phyloP scores from a whole-genome alignment of 2,329 filamentous ascomycete genomes.

The Dactylellina drechsleri region DNA sequence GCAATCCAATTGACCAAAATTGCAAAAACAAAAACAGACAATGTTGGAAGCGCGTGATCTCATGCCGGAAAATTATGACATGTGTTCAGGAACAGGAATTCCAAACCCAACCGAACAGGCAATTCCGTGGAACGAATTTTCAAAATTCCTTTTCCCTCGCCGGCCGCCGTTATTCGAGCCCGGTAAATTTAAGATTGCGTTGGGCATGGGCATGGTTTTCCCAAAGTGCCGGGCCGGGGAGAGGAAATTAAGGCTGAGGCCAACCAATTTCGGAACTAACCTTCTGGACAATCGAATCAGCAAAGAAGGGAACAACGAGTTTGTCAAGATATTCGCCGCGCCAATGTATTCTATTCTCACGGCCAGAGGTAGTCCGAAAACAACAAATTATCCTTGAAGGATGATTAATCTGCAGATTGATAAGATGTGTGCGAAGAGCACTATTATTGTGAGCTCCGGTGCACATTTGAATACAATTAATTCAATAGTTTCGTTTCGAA shows the following conservation, averaged over 20 bases:
- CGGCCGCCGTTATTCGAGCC: constrained; percentile 23
- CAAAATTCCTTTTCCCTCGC: constrained; percentile 25
- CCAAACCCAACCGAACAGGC: constrained; percentile 28
- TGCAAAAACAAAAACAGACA: background rate
- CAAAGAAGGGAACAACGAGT: background rate
- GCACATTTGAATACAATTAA: too few species aligned
- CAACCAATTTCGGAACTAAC: constrained; percentile 46
- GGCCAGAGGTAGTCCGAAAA: constrained; percentile 1
- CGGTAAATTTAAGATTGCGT: constrained; percentile 50
- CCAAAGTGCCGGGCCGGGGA: constrained; percentile 41
- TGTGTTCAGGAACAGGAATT: constrained; percentile 5
- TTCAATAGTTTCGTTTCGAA: too few species aligned
- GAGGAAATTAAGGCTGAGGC: constrained; percentile 53
- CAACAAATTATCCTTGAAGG: constrained; percentile 1
- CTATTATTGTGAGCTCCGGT: too few species aligned
- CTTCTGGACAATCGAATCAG: background rate
- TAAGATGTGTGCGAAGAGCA: too few species aligned
- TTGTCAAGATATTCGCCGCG: constrained; percentile 8
- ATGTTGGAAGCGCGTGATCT: constrained; percentile 3
- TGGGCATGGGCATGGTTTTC: constrained; percentile 39
- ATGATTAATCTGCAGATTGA: too few species aligned
- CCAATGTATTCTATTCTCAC: constrained; percentile 4
- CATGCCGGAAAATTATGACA: background rate
- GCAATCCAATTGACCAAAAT: too few species aligned
- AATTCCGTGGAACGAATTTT: constrained; percentile 51